Evolutionary conservation across 768 basidiomycete genomes (phyloP), one percentile per base, ranked within the genome.

Genomic region (Amanita inopinata): DNA sequence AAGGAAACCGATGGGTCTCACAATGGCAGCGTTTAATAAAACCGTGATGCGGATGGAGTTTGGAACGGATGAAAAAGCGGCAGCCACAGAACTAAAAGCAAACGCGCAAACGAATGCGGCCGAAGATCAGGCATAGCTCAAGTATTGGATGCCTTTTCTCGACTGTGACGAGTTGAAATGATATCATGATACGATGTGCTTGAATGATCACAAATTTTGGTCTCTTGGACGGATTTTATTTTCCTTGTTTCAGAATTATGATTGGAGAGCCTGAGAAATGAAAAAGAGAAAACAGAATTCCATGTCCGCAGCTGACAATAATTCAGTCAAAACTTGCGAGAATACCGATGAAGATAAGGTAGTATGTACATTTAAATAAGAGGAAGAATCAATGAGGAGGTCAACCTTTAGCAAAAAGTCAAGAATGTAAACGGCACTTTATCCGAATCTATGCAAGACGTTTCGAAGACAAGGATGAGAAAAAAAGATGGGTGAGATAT

Each of bases 1-100:
- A 22, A 64, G 70, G n/a, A 60, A 67, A 25, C 71, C 61, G 0
- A 61, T 67, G 41, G 84, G 85, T 0, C 57, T 86, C 24, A 84
- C 83, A 0, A 59, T 87, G 5, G 34, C 61, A 9, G 54, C 56
- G 6, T 74, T 83, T 62, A 82, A 86, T 52, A 33, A 30, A 2
- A 69, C 67, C 0, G 70, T 68, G 11, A 31, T 65, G 7, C 61
- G 59, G 46, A 60, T 75, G 24, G 73, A 70, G 51, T 43, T 52
- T 0, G 62, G 58, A 3, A 65, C 65, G 17, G 49, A 63, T 33
- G 65, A 69, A 51, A 61, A 62, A 31, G 60, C 6, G 9, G 33
- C 24, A 33, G 43, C 42, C 17, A 14, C 19, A 14, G 33, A 25
- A 23, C 15, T 37, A 22, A 15, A n/a, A 10, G 34, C 32, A 4